Evolutionary conservation across 441 rosid genomes (phyloP).

Genomic region (Brassica balearica): DNA sequence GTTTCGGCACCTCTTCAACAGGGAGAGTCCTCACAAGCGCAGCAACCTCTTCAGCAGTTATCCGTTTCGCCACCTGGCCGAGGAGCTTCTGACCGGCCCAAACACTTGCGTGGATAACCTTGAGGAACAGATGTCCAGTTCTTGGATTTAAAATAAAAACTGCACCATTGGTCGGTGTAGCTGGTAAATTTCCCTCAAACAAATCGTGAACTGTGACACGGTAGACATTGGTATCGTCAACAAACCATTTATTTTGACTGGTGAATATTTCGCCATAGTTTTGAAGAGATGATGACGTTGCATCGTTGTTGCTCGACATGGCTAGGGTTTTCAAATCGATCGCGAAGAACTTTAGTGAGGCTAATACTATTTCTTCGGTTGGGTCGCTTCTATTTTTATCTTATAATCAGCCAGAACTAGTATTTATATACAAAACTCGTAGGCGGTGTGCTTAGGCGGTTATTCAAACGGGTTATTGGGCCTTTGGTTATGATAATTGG

Average conservation of each 20-base stretch:
- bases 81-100: too few species aligned
- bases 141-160: too few species aligned
- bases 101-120: too few species aligned
- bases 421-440: neutral
- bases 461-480: neutral
- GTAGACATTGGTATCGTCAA: conserved; percentile 95
- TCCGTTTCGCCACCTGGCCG: too few species aligned
- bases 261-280: conserved; percentile 98
- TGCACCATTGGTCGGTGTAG: too few species aligned
- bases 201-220: conserved; percentile 95
- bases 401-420: neutral
- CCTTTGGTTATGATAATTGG: neutral
- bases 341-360: neutral
- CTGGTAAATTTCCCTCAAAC: conserved; percentile 82
- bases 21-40: too few species aligned
- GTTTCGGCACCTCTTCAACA: too few species aligned
- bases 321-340: neutral
- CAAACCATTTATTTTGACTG: conserved; percentile 96
- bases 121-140: too few species aligned
- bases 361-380: neutral
- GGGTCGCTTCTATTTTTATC: neutral
- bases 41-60: too few species aligned
- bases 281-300: conserved; percentile 53
- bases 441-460: neutral
- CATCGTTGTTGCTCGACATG: too few species aligned